These are phyloP conservation scores for Ascochyta koolunga DNA, from an alignment of 2,329 filamentous ascomycete species.

Conservation along the genomic window DNA sequence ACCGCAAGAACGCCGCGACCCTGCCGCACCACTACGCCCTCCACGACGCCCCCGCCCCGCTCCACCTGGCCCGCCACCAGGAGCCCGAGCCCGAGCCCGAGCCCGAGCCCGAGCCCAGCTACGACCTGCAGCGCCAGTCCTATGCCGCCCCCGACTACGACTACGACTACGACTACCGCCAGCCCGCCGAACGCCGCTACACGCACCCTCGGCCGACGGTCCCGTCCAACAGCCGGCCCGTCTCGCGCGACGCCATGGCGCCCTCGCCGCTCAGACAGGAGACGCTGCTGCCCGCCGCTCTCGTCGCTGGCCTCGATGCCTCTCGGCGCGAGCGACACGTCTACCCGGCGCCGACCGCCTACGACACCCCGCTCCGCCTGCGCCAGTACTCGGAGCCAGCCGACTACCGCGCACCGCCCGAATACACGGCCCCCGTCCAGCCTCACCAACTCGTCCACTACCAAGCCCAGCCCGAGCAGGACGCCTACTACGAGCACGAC, in stretches of 20 bases:
- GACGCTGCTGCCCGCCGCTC: conserved; percentile 35
- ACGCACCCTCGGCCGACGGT: conserved; percentile 33
- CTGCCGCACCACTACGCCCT: conserved; percentile 33
- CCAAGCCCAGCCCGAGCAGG: conserved; percentile 39
- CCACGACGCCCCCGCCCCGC: conserved; percentile 40
- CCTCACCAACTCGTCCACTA: conserved; percentile 40
- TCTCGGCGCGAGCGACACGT: conserved; percentile 21
- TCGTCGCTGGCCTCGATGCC: conserved; percentile 39
- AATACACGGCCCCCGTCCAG: conserved; percentile 39
- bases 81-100: too few species aligned
- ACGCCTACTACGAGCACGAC: conserved; percentile 53
- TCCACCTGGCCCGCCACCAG: conserved; percentile 39
- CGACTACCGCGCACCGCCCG: conserved; percentile 40
- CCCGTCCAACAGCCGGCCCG: conserved; percentile 37
- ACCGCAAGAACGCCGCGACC: conserved; percentile 44
- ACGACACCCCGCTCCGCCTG: conserved; percentile 30
- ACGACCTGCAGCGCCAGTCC: conserved; percentile 34
- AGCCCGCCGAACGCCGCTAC: conserved; percentile 40
- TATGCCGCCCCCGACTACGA: conserved; percentile 34
- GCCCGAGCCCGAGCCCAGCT: conserved; percentile 29
- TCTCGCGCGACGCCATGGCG: conserved; percentile 42
- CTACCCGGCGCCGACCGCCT: conserved; percentile 18
- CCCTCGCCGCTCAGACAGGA: conserved; percentile 43
- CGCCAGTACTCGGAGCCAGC: conserved; percentile 44
- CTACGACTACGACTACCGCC: conserved; percentile 31